These are phyloP conservation scores for Pichia norvegensis DNA, from an alignment of 1,139 yeast species.

Conservation along the genomic window DNA sequence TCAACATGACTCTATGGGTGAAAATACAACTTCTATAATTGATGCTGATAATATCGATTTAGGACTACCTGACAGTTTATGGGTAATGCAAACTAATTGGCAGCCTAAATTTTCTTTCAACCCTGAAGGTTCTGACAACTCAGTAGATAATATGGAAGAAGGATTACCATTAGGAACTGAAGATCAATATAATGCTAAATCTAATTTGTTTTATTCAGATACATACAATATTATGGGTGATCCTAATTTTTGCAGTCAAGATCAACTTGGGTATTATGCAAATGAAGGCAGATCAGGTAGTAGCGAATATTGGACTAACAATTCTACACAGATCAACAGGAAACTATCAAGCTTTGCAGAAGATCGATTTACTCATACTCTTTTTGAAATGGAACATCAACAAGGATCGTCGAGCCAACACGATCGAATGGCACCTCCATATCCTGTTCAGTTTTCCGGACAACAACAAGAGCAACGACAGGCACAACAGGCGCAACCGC, in stretches of 20 bases:
- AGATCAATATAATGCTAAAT: not conserved
- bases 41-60: not conserved
- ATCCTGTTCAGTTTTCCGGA: not conserved
- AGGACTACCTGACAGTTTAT: slow-evolving; percentile 16
- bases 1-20: slow-evolving; percentile 18
- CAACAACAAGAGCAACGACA: not conserved
- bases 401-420: not conserved
- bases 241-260: not conserved
- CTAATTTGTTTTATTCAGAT: not conserved
- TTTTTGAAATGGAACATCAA: not conserved
- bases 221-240: slow-evolving; percentile 6
- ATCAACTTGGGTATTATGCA: not conserved
- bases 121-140: not conserved
- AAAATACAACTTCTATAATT: slow-evolving; percentile 31
- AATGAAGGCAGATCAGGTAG: not conserved
- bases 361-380: not conserved
- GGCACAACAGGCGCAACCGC: not conserved
- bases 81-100: slow-evolving; percentile 23
- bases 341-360: not conserved
- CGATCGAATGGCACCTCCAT: not conserved
- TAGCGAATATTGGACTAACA: not conserved
- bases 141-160: not conserved
- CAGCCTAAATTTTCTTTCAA: slow-evolving; percentile 17
- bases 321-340: not conserved
- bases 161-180: not conserved